Conservation (phyloP, 176 grass and related monocot species). For the Themeda triandra region DNA sequence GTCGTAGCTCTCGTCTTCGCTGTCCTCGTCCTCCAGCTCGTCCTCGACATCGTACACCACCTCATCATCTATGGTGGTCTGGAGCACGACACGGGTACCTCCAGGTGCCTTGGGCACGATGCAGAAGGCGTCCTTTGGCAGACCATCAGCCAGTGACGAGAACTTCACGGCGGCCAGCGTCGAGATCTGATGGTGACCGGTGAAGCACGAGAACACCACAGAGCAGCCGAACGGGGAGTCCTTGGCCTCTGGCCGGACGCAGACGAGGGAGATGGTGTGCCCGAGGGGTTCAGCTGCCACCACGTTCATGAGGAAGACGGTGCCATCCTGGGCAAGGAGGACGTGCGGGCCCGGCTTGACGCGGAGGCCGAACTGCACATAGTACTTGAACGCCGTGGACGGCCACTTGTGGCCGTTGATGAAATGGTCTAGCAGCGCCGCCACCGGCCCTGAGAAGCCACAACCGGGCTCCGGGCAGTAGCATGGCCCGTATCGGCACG, state of each 20-base stretch:
- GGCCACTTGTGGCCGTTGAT: neutral
- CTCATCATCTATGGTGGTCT: neutral
- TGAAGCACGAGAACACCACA: constrained; percentile 26
- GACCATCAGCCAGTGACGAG: constrained; percentile 4
- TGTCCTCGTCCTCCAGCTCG: neutral
- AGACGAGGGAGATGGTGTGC: constrained; percentile 3
- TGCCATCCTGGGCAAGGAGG: neutral
- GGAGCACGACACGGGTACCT: neutral
- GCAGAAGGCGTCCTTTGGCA: constrained; percentile 19
- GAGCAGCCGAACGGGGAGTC: neutral
- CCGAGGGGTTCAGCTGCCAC: neutral
- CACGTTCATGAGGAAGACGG: constrained; percentile 10
- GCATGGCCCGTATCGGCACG: neutral
- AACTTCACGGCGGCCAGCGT: neutral
- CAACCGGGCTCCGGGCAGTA: constrained; percentile 16
- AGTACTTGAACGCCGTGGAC: neutral
- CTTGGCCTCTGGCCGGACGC: neutral
- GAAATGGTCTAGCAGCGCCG: neutral
- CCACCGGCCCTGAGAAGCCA: neutral
- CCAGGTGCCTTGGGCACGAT: constrained; percentile 2
- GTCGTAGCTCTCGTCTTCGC: neutral
- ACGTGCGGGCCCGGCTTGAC: neutral
- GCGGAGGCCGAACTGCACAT: neutral
- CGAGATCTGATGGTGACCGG: neutral
- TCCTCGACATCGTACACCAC: neutral